Evolutionary conservation across 805 yeast species (phyloP).

Genomic region (Wickerhamiella vanderwaltii): DNA sequence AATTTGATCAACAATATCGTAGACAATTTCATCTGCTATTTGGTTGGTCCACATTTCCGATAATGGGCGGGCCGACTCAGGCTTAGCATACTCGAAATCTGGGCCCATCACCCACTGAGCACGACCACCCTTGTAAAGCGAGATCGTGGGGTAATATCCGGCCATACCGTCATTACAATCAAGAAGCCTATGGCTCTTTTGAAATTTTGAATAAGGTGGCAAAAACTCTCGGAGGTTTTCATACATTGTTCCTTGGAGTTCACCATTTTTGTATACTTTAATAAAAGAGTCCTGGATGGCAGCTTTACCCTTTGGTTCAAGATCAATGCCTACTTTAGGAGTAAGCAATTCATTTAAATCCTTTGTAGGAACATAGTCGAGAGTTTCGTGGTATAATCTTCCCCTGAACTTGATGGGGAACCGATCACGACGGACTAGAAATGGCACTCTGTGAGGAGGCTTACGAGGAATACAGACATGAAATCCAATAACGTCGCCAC

Average conservation of each 20-base stretch:
- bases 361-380: conserved; percentile 60
- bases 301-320: conserved; percentile 16
- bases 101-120: conserved; percentile 64
- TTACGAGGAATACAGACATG: conserved; percentile 52
- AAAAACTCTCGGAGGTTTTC: conserved; percentile 58
- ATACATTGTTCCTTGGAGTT: conserved; percentile 49
- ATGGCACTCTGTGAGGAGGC: conserved; percentile 17
- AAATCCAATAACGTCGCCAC: conserved; percentile 79
- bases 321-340: conserved; percentile 18
- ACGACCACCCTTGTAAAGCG: conserved; percentile 67
- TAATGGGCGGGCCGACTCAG: conserved; percentile 36
- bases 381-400: conserved; percentile 69
- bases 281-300: conserved; percentile 40
- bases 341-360: conserved; percentile 59
- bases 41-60: conserved; percentile 51
- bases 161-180: conserved; percentile 62
- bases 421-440: conserved; percentile 46
- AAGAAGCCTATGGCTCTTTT: conserved; percentile 19
- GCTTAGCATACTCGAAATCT: conserved; percentile 30
- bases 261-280: conserved; percentile 68
- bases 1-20: conserved; percentile 58
- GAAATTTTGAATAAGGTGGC: conserved; percentile 56
- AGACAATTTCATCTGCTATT: conserved; percentile 67
- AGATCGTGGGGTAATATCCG: conserved; percentile 86
- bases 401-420: conserved; percentile 75